Percentiles rank a stretch among this genome's conserved stretches.
These are phyloP conservation scores for Mycena metata DNA, from an alignment of 768 basidiomycete species.

Conservation along the genomic window DNA sequence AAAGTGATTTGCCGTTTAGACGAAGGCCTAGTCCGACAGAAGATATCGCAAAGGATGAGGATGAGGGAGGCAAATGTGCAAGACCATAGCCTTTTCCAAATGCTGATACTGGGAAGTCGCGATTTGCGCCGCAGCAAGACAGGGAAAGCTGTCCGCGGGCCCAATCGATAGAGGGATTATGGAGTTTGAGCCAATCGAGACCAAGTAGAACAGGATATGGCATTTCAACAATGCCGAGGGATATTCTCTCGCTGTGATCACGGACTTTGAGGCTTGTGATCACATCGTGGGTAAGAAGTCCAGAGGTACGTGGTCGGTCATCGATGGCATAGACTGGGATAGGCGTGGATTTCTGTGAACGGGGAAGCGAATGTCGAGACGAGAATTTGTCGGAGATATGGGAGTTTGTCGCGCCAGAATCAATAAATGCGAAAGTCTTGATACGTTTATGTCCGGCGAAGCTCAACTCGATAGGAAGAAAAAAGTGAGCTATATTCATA, in stretches of 20 bases:
- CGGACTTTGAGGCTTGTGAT: constrained; percentile 45
- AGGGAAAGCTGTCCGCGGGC: constrained; percentile 38
- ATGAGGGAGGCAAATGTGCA: constrained; percentile 25
- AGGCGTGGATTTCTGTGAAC: constrained; percentile 46
- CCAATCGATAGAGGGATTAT: not conserved
- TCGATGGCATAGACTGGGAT: constrained; percentile 54
- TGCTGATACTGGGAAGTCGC: no score
- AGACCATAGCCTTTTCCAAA: no score
- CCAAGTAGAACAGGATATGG: constrained; percentile 15
- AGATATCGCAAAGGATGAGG: constrained; percentile 30
- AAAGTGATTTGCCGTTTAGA: constrained; percentile 38
- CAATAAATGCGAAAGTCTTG: no score
- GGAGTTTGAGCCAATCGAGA: not conserved
- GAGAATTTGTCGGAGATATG: no score
- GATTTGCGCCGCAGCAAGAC: constrained; percentile 13
- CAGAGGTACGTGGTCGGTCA: constrained; percentile 54
- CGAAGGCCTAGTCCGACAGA: constrained; percentile 47
- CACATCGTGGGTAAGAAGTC: constrained; percentile 55
- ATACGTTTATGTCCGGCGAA: no score
- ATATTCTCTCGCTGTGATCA: constrained; percentile 47
- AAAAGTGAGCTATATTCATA: no score
- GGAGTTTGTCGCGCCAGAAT: no score
- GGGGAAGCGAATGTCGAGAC: no score
- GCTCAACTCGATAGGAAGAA: no score
- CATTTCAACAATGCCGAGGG: constrained; percentile 49